Evolutionary conservation across 164 flowering plant species (phyloP).

Genomic region (Saururus chinensis): DNA sequence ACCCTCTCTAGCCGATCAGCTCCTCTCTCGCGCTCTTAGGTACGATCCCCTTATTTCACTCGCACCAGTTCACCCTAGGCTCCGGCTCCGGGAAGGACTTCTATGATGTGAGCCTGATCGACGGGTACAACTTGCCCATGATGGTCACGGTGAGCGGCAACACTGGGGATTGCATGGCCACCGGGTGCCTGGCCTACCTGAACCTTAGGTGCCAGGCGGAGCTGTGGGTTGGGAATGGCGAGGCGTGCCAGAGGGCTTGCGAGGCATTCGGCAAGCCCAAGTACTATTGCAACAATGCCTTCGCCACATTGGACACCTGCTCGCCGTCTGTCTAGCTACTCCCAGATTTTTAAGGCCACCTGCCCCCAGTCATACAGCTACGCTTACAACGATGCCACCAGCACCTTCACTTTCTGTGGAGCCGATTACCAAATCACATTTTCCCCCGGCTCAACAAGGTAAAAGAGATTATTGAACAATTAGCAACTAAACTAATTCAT

Average conservation of each 20-base stretch:
- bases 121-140: slow-evolving; percentile 67
- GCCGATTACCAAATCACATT: slow-evolving; percentile 59
- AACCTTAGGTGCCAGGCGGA: slow-evolving; percentile 40
- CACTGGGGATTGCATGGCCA: slow-evolving; percentile 34
- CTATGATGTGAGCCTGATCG: slow-evolving; percentile 75
- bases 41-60: no score
- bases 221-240: slow-evolving; percentile 20
- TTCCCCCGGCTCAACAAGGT: slow-evolving; percentile 45
- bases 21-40: no score
- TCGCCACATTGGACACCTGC: slow-evolving; percentile 35
- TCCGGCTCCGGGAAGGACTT: slow-evolving; percentile 46
- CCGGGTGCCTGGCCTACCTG: slow-evolving; percentile 48
- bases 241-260: slow-evolving; percentile 64
- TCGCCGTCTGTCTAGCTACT: slow-evolving; percentile 49
- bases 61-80: slow-evolving; percentile 77
- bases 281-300: slow-evolving; percentile 65
- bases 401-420: slow-evolving; percentile 57
- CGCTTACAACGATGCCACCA: slow-evolving; percentile 57
- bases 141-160: slow-evolving; percentile 38
- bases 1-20: no score
- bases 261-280: slow-evolving; percentile 53
- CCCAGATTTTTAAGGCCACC: slow-evolving; percentile 47
- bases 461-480: not conserved
- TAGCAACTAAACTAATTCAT: not conserved
- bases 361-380: slow-evolving; percentile 66